Evolutionary conservation across 768 basidiomycete genomes (phyloP), one percentile per base, ranked within the genome.

Genomic region (Tylopilus balloui): DNA sequence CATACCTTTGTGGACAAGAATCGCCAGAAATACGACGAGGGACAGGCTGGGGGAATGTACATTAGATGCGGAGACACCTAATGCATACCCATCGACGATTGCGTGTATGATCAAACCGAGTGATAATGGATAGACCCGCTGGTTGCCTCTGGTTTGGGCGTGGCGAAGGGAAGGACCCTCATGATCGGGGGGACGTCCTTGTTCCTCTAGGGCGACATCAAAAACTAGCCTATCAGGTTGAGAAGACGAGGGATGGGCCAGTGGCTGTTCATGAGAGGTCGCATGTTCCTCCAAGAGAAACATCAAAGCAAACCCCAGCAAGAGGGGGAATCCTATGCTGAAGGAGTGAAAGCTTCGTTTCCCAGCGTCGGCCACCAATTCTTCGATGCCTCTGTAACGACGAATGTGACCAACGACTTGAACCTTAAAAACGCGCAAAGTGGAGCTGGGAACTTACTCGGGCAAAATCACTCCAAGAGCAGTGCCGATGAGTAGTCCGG

Each of bases 391-490:
- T 69, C 88, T 90, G 60, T 24, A n/a, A 46, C 21, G 25, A 34
- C 14, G 38, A 25, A 36, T 37, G 47, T 51, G 28, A 42, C 29
- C 20, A 12, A 43, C 25, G 5, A 24, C 14, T 42, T 14, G 27
- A 37, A 25, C 19, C 15, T 39, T 24, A 4, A 8, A 24, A 42
- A 48, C 20, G 10, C 10, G 14, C 6, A 21, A 10, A 36, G 38
- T 29, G 27, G 20, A 5, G n/a, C 17, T 13, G 31, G 37, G 25
- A 14, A 83, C 87, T 65, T 68, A 93, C 88, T 96, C 94, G 31
- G 95, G 94, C 45, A 97, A 84, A 54, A 97, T 91, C 21, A 98
- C 82, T 12, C 90, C 90, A 54, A 97, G 69, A 0, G 91, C 92
- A 3, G 94, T 86, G 4, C 94, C 94, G 13, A 96, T 77, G 15